A percentile compares a stretch with the other conserved stretches of the same genome.
These are phyloP conservation scores for Microdochium nivale DNA, from an alignment of 2,329 filamentous ascomycete genomes.

Conservation along the genomic window DNA sequence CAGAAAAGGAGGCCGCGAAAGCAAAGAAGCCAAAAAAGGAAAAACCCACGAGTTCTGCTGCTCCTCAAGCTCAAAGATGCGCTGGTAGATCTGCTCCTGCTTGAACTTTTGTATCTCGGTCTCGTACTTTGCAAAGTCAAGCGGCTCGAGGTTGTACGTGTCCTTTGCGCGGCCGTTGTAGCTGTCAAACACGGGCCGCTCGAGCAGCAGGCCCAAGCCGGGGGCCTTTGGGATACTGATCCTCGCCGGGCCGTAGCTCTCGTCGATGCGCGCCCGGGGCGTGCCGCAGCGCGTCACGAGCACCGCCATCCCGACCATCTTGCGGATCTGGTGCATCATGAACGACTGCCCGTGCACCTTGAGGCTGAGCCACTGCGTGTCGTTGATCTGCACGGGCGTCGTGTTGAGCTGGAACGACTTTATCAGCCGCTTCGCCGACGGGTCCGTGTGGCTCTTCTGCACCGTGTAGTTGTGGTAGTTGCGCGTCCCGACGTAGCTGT, in stretches of 20 bases:
- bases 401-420: conserved; percentile 78
- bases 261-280: conserved; percentile 58
- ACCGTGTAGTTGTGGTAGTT: conserved; percentile 99
- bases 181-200: conserved; percentile 81
- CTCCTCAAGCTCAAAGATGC: conserved; percentile 86
- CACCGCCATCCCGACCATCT: conserved; percentile 93
- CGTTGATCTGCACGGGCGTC: conserved; percentile 72
- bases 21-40: not conserved
- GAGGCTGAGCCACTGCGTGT: conserved; percentile 90
- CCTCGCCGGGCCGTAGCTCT: conserved; percentile 63
- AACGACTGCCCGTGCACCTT: conserved; percentile 97
- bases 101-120: conserved; percentile 83
- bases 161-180: conserved; percentile 71
- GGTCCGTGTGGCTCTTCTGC: conserved; percentile 71
- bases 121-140: conserved; percentile 74
- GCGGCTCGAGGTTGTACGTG: conserved; percentile 54
- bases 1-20: not conserved
- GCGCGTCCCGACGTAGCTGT: conserved; percentile 70
- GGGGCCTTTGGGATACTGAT: conserved; percentile 93
- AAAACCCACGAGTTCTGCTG: conserved; percentile 70
- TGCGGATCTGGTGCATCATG: conserved; percentile 99
- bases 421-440: conserved; percentile 83
- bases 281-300: conserved; percentile 78
- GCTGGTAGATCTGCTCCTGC: conserved; percentile 80
- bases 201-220: conserved; percentile 76